Evolutionary conservation across 768 basidiomycete species (phyloP).

Genomic region (Lentinula detonsa): DNA sequence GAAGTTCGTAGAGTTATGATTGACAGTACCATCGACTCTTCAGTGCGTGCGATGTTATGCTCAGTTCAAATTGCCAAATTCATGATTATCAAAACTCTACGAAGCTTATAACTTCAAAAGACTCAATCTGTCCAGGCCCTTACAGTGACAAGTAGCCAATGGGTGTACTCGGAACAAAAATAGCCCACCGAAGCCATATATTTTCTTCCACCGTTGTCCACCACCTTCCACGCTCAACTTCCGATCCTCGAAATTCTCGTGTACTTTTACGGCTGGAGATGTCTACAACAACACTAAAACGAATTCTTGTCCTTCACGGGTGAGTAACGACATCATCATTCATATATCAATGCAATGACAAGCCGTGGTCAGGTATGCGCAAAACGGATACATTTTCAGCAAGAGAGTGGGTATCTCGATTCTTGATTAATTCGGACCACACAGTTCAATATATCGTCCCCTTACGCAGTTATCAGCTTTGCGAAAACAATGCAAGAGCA

Average conservation of each 20-base stretch:
- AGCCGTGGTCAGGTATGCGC: background rate
- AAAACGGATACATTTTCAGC: constrained; percentile 2
- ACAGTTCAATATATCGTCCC: background rate
- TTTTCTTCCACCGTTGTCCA: background rate
- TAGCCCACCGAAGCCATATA: background rate
- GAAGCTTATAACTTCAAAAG: background rate
- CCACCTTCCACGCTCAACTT: background rate
- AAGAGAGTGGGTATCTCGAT: background rate
- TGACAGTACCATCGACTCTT: no score
- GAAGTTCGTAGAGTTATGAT: no score
- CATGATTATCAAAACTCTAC: no score
- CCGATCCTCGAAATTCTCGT: background rate
- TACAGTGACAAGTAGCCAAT: background rate
- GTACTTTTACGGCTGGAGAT: background rate
- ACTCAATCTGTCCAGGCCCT: background rate
- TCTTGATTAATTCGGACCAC: background rate
- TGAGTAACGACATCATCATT: background rate
- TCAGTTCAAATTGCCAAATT: no score
- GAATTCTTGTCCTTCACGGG: constrained; percentile 4
- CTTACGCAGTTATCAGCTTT: background rate
- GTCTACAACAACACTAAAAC: background rate
- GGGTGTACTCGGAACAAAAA: background rate
- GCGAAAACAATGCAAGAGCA: constrained; percentile 3
- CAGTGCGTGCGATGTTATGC: no score
- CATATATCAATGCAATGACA: background rate